phyloP scores from a whole-genome alignment of 768 basidiomycete genomes.

The Symmetrospora coprosmae region DNA sequence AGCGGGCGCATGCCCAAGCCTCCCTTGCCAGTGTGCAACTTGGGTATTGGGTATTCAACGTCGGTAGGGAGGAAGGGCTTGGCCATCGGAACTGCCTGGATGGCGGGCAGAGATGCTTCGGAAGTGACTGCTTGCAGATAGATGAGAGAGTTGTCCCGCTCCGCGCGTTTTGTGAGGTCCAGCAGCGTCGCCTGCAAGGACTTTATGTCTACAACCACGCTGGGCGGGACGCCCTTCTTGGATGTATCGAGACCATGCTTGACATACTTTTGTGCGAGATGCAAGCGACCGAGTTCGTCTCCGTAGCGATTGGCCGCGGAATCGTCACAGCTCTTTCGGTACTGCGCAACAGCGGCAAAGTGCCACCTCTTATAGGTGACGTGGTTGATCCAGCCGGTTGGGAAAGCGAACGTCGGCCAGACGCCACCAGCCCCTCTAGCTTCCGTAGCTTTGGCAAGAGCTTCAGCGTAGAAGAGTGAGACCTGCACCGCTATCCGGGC shows the following conservation, averaged over 20 bases:
- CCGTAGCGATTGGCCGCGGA: slow-evolving; percentile 60
- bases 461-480: slow-evolving; percentile 51
- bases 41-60: slow-evolving; percentile 34
- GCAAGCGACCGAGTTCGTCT: slow-evolving; percentile 63
- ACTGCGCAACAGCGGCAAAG: slow-evolving; percentile 78
- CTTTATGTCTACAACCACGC: slow-evolving; percentile 69
- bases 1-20: slow-evolving; percentile 41
- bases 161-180: slow-evolving; percentile 53
- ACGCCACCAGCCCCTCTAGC: slow-evolving; percentile 11
- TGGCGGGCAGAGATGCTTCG: slow-evolving; percentile 49
- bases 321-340: slow-evolving; percentile 76
- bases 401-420: slow-evolving; percentile 28
- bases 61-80: slow-evolving; percentile 45
- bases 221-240: slow-evolving; percentile 51
- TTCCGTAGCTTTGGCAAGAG: slow-evolving; percentile 33
- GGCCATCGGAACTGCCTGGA: slow-evolving; percentile 55
- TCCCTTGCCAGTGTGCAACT: slow-evolving; percentile 10
- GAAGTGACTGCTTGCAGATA: slow-evolving; percentile 81
- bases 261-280: slow-evolving; percentile 52
- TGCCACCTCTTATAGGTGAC: slow-evolving; percentile 68
- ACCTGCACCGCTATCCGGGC: slow-evolving; percentile 67
- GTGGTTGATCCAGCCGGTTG: slow-evolving; percentile 54
- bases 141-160: slow-evolving; percentile 86
- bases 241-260: slow-evolving; percentile 58
- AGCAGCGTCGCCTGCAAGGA: slow-evolving; percentile 60